These are phyloP conservation scores for Pleurotus salmoneostramineus DNA, from an alignment of 768 basidiomycete species.

Conservation along the genomic window DNA sequence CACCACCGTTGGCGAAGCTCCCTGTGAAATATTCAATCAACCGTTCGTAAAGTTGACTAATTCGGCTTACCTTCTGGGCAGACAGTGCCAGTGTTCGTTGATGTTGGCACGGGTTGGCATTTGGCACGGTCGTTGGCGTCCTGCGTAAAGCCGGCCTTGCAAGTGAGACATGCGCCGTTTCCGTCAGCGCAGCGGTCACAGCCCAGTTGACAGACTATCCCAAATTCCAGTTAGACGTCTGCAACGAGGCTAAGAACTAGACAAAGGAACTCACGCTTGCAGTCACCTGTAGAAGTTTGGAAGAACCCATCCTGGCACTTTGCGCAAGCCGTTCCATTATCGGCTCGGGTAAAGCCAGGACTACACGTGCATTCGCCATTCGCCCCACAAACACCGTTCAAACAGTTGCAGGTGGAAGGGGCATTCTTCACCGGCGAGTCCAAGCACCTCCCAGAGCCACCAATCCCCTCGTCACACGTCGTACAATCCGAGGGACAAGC, in stretches of 20 bases:
- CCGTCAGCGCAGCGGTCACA: conserved; percentile 60
- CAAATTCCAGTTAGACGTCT: not conserved
- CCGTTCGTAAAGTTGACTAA: not conserved
- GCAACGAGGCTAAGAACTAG: not conserved
- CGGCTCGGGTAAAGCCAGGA: conserved; percentile 53
- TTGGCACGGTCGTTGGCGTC: conserved; percentile 59
- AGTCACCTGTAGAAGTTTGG: conserved; percentile 50
- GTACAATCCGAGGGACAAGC: conserved; percentile 62
- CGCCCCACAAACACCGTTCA: conserved; percentile 70
- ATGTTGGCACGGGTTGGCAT: conserved; percentile 51
- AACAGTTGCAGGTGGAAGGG: conserved; percentile 69
- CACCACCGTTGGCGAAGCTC: conserved; percentile 43
- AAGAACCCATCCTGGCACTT: conserved; percentile 66
- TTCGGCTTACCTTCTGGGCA: conserved; percentile 56
- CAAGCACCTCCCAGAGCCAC: conserved; percentile 71
- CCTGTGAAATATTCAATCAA: not conserved
- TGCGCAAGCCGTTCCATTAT: conserved; percentile 64
- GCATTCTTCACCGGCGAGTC: conserved; percentile 37
- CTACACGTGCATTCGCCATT: conserved; percentile 66
- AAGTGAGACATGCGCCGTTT: conserved; percentile 67
- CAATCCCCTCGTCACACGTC: conserved; percentile 72
- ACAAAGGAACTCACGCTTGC: conserved; percentile 41
- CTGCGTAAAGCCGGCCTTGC: conserved; percentile 64
- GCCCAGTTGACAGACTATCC: conserved; percentile 56
- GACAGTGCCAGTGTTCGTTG: conserved; percentile 45